These are phyloP conservation scores for Penicillium corylophilum DNA, from an alignment of 2,329 filamentous ascomycete genomes.

Conservation along the genomic window DNA sequence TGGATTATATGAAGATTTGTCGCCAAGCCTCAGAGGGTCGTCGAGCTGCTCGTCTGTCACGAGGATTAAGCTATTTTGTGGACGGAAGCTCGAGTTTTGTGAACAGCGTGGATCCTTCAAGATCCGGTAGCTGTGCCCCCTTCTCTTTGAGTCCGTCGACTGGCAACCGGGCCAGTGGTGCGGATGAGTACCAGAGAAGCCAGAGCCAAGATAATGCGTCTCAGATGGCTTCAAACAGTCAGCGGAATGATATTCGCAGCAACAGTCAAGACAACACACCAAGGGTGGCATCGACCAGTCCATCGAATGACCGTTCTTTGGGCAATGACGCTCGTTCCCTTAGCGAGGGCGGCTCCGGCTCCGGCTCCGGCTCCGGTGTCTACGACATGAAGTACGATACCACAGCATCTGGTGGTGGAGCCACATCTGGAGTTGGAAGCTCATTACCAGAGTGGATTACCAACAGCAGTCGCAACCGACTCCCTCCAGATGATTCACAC, in stretches of 20 bases:
- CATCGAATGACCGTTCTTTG: slow-evolving; percentile 24
- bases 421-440: slow-evolving; percentile 27
- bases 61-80: slow-evolving; percentile 56
- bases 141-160: slow-evolving; percentile 23
- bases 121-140: slow-evolving; percentile 18
- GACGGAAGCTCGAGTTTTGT: slow-evolving; percentile 50
- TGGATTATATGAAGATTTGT: slow-evolving; percentile 61
- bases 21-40: slow-evolving; percentile 53
- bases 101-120: slow-evolving; percentile 26
- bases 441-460: slow-evolving; percentile 36
- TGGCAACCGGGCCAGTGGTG: slow-evolving; percentile 17
- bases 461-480: slow-evolving; percentile 25
- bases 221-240: slow-evolving; percentile 12
- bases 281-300: slow-evolving; percentile 14
- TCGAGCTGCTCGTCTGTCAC: slow-evolving; percentile 55
- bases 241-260: background rate
- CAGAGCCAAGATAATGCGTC: slow-evolving; percentile 1
- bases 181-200: background rate
- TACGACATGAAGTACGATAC: slow-evolving; percentile 31
- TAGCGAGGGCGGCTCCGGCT: too few relatives aligned
- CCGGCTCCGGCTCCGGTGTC: slow-evolving; percentile 20
- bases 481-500: slow-evolving; percentile 34
- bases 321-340: slow-evolving; percentile 29
- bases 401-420: slow-evolving; percentile 26
- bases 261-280: slow-evolving; percentile 23